Base-by-base conservation (phyloP, 2,329 filamentous ascomycete species). In the Nigrograna mackinnonii region DNA sequence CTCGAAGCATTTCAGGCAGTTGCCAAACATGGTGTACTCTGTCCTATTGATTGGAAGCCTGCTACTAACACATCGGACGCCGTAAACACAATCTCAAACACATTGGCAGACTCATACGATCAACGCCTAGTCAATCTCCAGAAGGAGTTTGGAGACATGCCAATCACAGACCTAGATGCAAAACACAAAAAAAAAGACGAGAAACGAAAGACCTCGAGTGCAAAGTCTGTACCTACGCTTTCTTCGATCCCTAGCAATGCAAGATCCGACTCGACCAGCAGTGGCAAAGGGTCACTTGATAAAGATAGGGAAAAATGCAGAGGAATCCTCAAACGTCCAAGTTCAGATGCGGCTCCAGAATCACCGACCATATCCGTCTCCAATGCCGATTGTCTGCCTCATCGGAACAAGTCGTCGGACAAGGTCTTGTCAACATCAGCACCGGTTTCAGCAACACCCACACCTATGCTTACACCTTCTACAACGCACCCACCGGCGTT, bases 1-100 rank as follows among this genome's bases (percentile, higher is more conserved):
- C 50, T 62, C 4, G 57, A 64, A 45, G 62, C 59, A 9, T 62
- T 63, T 33, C 56, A 63, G 40, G 60, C 58, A 18, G 60, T 60
- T 9, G 56, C 55, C 4, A 60, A 58, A 44, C 57, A 62, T 34
- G 60, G 60, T 7, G 57, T 62, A 6, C 48, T 60, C 7, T 64
- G 62, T 30, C 59, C 62, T n/a, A 46, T 60, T 11, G 55, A 62
- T 39, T 64, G 61, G 61, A 58, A 56, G 37, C 56, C 58, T 1
- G 2, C 28, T 12, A 40, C 24, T n/a, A 38, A 43, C 13, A 44
- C 52, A 5, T 30, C 38, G 3, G 55, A 55, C 3, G 56, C 53
- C 7, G 37, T 60, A 17, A 54, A 38, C 32, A 57, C 55, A 16
- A 62, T 60, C 28, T 53, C 53, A 4, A 60, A 58, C 37, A 60